Base-by-base conservation (phyloP, 1,284 basidiomycete species). In the Apiotrichum sp. region DNA sequence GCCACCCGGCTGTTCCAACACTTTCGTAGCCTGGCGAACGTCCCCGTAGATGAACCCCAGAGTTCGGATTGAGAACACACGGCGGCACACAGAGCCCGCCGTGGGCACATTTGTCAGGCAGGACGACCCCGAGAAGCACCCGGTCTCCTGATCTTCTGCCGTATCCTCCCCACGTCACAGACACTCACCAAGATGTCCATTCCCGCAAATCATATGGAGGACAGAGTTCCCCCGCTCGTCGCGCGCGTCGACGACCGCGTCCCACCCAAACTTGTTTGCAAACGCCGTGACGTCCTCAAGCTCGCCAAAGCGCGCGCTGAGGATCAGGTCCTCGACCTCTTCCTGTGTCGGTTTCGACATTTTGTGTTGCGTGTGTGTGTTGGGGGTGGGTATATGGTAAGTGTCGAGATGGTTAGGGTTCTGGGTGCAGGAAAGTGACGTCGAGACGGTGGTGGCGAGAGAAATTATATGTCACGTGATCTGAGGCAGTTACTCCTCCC, bases 261-360 rank as follows among this genome's bases (percentile, higher is more conserved):
- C 77, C 1, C 75, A 58, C 3, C 87, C 85, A 70, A 83, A 86
- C 45, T 78, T 77, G 33, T 80, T 72, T 29, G 86, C 78, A 62
- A 88, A 93, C 2, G 77, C 76, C 46, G 83, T 78, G 22, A 92
- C 79, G 62, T 92, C 88, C 42, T 86, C 83, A 55, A 89, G 72
- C 63, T 93, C 90, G 44, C 90, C 90, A 71, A 89, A 93, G 70
- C 91, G 83, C 68, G 85, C 86, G 29, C 86, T 82, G 10, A 92
- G 82, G n/a, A 93, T 77, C 45, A 91, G 72, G 3, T 93, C 88
- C 42, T 89, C 84, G 45, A 80, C 74, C 50, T 91, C 86, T 50
- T 89, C 87, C 16, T 76, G 52, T 3, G 71, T 65, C 6, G 56
- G 53, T 8, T 51, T 57, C 32, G 49, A 57, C 35, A 53, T 57